Evolutionary conservation across 2,329 filamentous ascomycete species (phyloP).

Genomic region (Dryadomyces quercus-mongolicae): DNA sequence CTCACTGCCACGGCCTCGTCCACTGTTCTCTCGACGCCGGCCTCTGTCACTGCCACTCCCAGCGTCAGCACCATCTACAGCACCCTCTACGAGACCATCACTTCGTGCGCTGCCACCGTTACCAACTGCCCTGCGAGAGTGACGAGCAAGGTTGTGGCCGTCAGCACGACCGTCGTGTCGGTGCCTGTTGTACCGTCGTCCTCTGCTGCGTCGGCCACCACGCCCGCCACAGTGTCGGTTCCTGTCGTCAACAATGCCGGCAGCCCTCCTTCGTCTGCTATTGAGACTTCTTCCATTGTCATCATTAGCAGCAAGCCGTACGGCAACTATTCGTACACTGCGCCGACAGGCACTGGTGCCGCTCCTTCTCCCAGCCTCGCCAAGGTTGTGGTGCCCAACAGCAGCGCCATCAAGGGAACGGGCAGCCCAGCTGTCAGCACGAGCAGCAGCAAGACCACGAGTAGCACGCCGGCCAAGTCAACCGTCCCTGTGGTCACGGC

Average conservation of each 20-base stretch:
- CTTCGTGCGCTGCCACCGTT: constrained; percentile 12
- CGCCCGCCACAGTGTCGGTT: background rate
- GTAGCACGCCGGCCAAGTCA: background rate
- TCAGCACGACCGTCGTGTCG: constrained; percentile 2
- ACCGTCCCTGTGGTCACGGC: constrained; percentile 6
- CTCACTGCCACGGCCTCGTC: constrained; percentile 1
- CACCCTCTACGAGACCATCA: constrained; percentile 25
- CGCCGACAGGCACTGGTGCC: background rate
- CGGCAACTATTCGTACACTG: background rate
- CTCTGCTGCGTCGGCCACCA: background rate
- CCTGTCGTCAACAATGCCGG: background rate
- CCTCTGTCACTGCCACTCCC: constrained; percentile 6
- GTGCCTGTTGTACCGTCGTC: constrained; percentile 6
- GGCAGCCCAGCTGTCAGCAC: background rate
- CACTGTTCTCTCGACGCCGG: background rate
- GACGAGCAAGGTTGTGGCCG: constrained; percentile 7
- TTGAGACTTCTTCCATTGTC: no score
- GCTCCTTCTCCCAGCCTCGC: background rate
- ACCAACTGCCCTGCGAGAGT: constrained; percentile 14
- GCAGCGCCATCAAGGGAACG: background rate
- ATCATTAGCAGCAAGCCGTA: background rate
- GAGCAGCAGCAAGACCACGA: background rate
- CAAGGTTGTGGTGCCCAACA: background rate
- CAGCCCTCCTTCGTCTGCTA: background rate
- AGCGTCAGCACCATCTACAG: constrained; percentile 22